Evolutionary conservation across 1,284 basidiomycete species (phyloP), one percentile per base, ranked within the genome.

Genomic region (Microbotryomycetes sp.): DNA sequence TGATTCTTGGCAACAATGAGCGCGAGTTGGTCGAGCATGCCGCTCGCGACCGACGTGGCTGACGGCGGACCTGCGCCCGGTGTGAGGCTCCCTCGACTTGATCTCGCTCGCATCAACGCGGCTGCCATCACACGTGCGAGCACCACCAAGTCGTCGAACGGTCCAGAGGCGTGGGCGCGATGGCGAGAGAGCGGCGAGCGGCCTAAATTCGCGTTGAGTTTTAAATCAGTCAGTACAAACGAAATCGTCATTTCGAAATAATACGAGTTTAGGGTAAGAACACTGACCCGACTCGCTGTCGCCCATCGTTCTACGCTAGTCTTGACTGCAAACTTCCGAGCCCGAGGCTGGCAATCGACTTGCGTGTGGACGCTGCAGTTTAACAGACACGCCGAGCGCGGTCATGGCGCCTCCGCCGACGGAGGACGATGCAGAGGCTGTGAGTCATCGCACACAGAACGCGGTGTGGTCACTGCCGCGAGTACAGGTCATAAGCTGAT

Each of bases 371-470:
- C n/a, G n/a, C n/a, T n/a, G n/a, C n/a, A n/a, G n/a, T n/a, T n/a
- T n/a, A n/a, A n/a, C n/a, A n/a, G n/a, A n/a, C n/a, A n/a, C 27
- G 21, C 48, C 16, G 11, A 16, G 48, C 9, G 48, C 9, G 27
- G 27, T 23, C 48, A 23, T 28, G 27, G 48, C 48, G 48, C 21
- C 35, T 50, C 48, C 48, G 21, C 27, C 48, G 24, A 49, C 47
- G 6, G 61, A 69, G 30, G 68, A 63, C 48, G 75, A 76, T 45
- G 75, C 75, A n/a, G 74, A 75, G 26, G 74, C 74, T 70, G 75
- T 74, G 53, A 60, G 66, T 56, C 24, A 11, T n/a, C n/a, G 0
- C 48, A 56, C 6, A 13, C n/a, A 31, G 29, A 35, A 13, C 24
- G 16, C 7, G 16, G 18, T 35, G 15, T n/a, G 28, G 9, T 26